Percentiles rank a stretch among this genome's conserved stretches.
Evolutionary conservation across 192 early-diverging fungal genomes (phyloP).

Genomic region (Phlyctochytrium bullatum): DNA sequence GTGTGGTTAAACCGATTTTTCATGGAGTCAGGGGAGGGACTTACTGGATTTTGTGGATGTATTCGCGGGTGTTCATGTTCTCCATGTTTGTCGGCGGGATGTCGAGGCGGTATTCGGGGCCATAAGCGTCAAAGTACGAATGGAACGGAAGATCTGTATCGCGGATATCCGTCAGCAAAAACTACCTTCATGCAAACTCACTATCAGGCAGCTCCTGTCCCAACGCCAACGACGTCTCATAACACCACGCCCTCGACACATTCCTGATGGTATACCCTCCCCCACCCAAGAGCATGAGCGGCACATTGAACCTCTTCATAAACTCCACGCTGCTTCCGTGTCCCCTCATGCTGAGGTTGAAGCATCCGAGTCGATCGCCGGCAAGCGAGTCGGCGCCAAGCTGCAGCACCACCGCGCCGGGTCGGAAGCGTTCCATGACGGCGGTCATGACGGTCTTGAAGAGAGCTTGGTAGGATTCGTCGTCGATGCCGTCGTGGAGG

Average conservation of each 20-base stretch:
- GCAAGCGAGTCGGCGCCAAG: conserved; percentile 96
- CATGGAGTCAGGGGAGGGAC: conserved; percentile 3
- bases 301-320: conserved; percentile 89
- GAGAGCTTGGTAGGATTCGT: conserved; percentile 72
- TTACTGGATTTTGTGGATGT: conserved; percentile 78
- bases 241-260: conserved; percentile 92
- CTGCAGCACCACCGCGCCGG: conserved; percentile 93
- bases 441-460: conserved; percentile 74
- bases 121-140: conserved; percentile 62
- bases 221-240: conserved; percentile 83
- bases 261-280: conserved; percentile 92
- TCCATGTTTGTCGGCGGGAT: conserved; percentile 79
- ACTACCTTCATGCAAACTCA: conserved; percentile 6
- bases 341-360: conserved; percentile 89
- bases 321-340: conserved; percentile 93
- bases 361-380: conserved; percentile 91
- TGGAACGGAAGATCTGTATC: conserved; percentile 59
- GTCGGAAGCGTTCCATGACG: conserved; percentile 92
- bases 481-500: conserved; percentile 66
- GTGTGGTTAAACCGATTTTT: conserved; percentile 1
- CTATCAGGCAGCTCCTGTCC: conserved; percentile 68
- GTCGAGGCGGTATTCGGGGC: conserved; percentile 53
- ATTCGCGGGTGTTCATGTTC: conserved; percentile 87
- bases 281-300: conserved; percentile 89
- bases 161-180: conserved; percentile 8